Evolutionary conservation across 495 filamentous ascomycete genomes (phyloP), one percentile per base, ranked within the genome.

Genomic region (Penicillium crystallinum): DNA sequence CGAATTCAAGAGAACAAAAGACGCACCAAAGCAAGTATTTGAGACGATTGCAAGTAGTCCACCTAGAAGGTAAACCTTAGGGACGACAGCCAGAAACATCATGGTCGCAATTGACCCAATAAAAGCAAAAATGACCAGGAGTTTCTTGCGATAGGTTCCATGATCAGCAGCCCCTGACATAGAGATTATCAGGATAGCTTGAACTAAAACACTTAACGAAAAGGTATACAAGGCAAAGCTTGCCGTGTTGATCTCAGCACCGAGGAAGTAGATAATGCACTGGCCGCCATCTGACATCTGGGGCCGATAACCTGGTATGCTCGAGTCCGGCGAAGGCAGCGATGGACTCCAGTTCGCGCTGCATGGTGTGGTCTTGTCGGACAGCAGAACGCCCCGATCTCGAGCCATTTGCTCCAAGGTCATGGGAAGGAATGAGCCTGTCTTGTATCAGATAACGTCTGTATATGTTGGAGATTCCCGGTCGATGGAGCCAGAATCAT

Each of bases 151-250:
- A 70, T 91, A 95, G 45, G 85, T 87, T 53, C 93, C 93, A 69
- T 97, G 93, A 64, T 98, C 93, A 39, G 93, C 93, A 36, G 93
- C 93, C 29, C 89, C 93, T 53, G 87, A 92, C 80, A 98, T 96
- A 49, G 90, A 95, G 52, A 98, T 87, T 25, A 98, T 95, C 30
- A 98, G 68, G 18, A 97, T 68, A 8, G 91, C 84, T 69, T 98
- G 93, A 29, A 96, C 62, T 8, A 96, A 65, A 2, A 98, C 93
- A 69, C 88, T 93, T 52, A 96, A 68, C 41, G 90, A 95, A 69
- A 97, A 97, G 4, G 89, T 96, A 72, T 97, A 98, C 87, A 98
- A 91, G 52, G 95, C 93, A 68, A 97, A 97, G 71, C 89, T 95
- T 15, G 93, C 91, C 9, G 93, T 96, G 70, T 96, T 97, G 63